Evolutionary conservation across 257 asterid genomes (phyloP), one percentile per base, ranked within the genome.

Genomic region (Eustoma russellianum): DNA sequence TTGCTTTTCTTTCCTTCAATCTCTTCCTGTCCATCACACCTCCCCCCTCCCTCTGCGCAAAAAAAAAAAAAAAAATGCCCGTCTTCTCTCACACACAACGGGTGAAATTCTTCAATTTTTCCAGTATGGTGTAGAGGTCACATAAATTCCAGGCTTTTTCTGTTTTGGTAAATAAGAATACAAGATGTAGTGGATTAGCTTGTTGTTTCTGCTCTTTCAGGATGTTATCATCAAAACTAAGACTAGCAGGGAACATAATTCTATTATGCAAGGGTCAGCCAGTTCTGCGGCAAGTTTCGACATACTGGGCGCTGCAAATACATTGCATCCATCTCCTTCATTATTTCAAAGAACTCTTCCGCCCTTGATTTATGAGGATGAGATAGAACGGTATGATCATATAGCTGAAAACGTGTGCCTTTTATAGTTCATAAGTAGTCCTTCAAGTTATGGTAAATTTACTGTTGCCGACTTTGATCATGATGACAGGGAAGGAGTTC

Each of bases 341-440:
- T 17, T 57, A 9, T 33, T 13, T 34, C 64, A 56, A 35, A 64
- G 58, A 57, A 17, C 7, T 18, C 64, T 64, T 17, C 50, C 70
- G 7, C 64, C 64, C 34, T 11, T 64, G 40, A 57, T 64, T 43
- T 41, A 33, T 9, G 70, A 64, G 44, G 59, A 33, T 43, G 64
- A 44, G 33, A 17, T 8, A 3, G 17, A 38, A 19, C 57, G 38
- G 17, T 24, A 30, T 47, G 30, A 12, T 43, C 49, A 17, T 14
- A 56, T 15, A 57, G 58, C 52, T 46, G 43, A 50, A 48, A n/a
- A 48, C 59, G 46, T 35, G n/a, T 33, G 30, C 16, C 19, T 43
- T 50, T 51, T 55, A 38, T 17, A 38, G 17, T 49, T 34, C 53
- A 41, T 17, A 6, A 33, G 33, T 18, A 17, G 28, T 35, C 38